phyloP scores from a whole-genome alignment of 164 flowering plant species.

The Nymphaea colorata region DNA sequence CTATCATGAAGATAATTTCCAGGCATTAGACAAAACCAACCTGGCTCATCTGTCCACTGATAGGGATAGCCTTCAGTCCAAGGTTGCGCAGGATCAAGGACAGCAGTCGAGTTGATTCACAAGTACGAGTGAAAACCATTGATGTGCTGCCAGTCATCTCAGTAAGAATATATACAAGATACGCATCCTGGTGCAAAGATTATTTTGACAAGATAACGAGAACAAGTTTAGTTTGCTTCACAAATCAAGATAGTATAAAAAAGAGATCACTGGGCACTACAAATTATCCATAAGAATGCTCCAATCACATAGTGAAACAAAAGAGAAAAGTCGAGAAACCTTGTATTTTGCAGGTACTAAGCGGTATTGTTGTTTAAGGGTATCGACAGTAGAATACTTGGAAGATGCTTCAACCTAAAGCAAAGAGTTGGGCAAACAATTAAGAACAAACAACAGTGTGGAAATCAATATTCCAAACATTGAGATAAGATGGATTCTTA shows the following conservation, averaged over 20 bases:
- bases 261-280: background rate
- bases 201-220: constrained; percentile 3
- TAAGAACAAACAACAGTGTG: background rate
- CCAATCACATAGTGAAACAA: background rate
- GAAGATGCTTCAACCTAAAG: constrained; percentile 80
- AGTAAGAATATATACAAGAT: constrained; percentile 58
- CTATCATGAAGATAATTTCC: background rate
- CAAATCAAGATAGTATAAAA: background rate
- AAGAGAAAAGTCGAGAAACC: constrained; percentile 22
- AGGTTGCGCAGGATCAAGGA: constrained; percentile 73
- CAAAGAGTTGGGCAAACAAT: background rate
- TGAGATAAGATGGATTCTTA: constrained; percentile 8
- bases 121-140: constrained; percentile 90
- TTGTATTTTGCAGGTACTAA: constrained; percentile 77
- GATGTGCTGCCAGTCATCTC: constrained; percentile 58
- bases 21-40: constrained; percentile 16
- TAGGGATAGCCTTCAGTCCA: constrained; percentile 73
- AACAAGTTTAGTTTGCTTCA: background rate
- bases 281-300: background rate
- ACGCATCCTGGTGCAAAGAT: constrained; percentile 48
- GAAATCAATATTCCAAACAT: background rate
- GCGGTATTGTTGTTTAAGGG: constrained; percentile 67
- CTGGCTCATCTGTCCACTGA: constrained; percentile 92
- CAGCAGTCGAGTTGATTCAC: constrained; percentile 65
- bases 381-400: constrained; percentile 86